Conservation (phyloP, 352 stramenopile genomes). For the Halophytophthora batemanensis region DNA sequence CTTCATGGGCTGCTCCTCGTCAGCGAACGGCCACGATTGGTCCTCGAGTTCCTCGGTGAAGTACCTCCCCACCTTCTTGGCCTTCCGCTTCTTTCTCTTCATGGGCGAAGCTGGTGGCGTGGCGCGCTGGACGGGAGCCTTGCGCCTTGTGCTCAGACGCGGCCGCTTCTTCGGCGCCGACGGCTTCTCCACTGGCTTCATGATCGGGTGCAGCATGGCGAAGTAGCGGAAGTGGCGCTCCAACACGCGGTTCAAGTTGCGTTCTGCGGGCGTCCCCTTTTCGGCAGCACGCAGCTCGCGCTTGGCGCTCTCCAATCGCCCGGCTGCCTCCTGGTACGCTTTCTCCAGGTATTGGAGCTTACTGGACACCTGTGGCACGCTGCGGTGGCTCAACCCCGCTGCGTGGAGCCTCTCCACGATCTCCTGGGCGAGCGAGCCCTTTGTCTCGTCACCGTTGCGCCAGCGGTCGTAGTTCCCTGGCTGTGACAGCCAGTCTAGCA, state of each 20-base stretch:
- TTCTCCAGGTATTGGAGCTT: conserved; percentile 37
- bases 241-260: conserved; percentile 21
- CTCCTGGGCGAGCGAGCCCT: conserved; percentile 18
- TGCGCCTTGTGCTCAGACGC: conserved; percentile 26
- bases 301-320: conserved; percentile 20
- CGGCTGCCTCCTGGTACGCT: conserved; percentile 26
- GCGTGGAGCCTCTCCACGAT: conserved; percentile 25
- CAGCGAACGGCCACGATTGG: conserved; percentile 19
- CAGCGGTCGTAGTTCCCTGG: conserved; percentile 44
- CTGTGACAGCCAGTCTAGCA: conserved; percentile 41
- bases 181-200: conserved; percentile 17
- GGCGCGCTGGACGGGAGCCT: conserved; percentile 1
- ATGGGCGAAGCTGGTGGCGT: conserved; percentile 7
- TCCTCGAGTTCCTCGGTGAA: conserved; percentile 5
- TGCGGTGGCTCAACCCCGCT: conserved; percentile 25
- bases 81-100: conserved; percentile 12
- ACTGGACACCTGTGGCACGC: conserved; percentile 14
- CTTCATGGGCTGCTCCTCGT: conserved; percentile 11
- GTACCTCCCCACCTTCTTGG: conserved; percentile 13
- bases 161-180: conserved; percentile 20
- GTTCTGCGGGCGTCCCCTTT: conserved; percentile 18
- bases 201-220: conserved; percentile 28
- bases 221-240: conserved; percentile 33
- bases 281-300: conserved; percentile 15
- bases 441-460: conserved; percentile 13